A percentile compares a stretch with the other conserved stretches of the same genome.
phyloP scores from a whole-genome alignment of 148 eudicot genomes.

The Euryodendron excelsum region DNA sequence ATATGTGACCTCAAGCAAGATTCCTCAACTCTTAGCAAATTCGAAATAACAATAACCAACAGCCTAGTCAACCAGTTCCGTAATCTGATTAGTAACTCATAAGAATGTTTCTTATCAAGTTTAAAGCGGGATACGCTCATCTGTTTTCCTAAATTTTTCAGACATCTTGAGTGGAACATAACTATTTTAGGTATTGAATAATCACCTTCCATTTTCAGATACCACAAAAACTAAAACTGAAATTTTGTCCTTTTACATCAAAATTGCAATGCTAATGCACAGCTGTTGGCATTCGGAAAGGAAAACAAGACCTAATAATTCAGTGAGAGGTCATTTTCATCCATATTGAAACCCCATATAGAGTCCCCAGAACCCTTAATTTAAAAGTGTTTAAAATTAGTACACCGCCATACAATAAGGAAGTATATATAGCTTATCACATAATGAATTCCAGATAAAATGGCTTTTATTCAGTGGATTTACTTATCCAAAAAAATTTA shows the following conservation, averaged over 20 bases:
- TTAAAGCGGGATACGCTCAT: neutral
- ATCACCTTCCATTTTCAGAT: neutral
- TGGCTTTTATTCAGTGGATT: no score
- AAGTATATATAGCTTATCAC: neutral
- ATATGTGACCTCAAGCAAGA: neutral
- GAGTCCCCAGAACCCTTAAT: neutral
- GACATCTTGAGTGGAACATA: neutral
- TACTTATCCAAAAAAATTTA: neutral
- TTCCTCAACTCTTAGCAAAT: neutral
- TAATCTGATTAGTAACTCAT: neutral
- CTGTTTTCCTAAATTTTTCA: neutral
- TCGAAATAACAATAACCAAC: neutral
- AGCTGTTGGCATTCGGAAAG: neutral
- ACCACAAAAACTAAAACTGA: neutral
- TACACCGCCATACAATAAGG: neutral
- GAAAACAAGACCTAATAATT: neutral
- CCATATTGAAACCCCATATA: neutral
- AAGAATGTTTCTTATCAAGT: neutral
- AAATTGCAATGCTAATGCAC: neutral
- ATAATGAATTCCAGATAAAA: no score
- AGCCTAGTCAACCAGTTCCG: neutral
- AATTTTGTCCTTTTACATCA: neutral
- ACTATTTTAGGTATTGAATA: neutral
- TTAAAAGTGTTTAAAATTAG: neutral
- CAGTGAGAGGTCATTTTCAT: neutral